A percentile compares a stretch with the other conserved stretches of the same genome.
Evolutionary conservation across 1,284 basidiomycete species (phyloP).

Genomic region (Coriolopsis trogii): DNA sequence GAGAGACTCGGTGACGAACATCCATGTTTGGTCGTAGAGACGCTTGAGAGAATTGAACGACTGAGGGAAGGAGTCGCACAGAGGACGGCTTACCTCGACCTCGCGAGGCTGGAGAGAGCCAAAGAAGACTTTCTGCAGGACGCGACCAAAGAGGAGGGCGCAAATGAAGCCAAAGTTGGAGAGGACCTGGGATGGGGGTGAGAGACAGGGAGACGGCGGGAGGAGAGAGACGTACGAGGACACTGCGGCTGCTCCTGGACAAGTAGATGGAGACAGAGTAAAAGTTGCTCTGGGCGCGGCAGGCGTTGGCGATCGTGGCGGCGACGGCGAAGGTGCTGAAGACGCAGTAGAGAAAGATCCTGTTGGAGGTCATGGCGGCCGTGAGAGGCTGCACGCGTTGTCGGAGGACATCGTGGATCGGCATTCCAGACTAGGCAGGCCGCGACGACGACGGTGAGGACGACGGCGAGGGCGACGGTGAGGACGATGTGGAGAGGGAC

Average conservation of each 20-base stretch:
- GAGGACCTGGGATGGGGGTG: slow-evolving; percentile 65
- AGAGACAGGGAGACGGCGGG: slow-evolving; percentile 1
- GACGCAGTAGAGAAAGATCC: slow-evolving; percentile 70
- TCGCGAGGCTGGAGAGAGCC: slow-evolving; percentile 88
- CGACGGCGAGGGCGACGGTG: too few relatives aligned
- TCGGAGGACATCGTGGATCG: slow-evolving; percentile 43
- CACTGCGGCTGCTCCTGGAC: slow-evolving; percentile 88
- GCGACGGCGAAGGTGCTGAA: slow-evolving; percentile 74
- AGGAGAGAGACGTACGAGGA: slow-evolving; percentile 64
- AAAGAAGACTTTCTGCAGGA: slow-evolving; percentile 90
- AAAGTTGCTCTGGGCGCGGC: slow-evolving; percentile 88
- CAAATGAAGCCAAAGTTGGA: slow-evolving; percentile 89
- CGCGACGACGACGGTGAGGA: too few relatives aligned
- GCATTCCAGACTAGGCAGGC: too few relatives aligned
- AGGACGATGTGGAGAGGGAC: too few relatives aligned
- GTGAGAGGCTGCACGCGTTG: slow-evolving; percentile 46
- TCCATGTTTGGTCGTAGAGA: slow-evolving; percentile 95
- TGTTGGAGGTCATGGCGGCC: slow-evolving; percentile 57
- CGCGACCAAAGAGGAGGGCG: slow-evolving; percentile 75
- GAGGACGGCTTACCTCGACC: slow-evolving; percentile 72
- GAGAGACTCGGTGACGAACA: slow-evolving; percentile 95
- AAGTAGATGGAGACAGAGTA: slow-evolving; percentile 92
- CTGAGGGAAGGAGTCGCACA: neutral
- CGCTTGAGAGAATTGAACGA: slow-evolving; percentile 53
- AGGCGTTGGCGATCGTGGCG: slow-evolving; percentile 76